These are phyloP conservation scores for Colletotrichum liriopes DNA, from an alignment of 2,329 filamentous ascomycete species.

Conservation along the genomic window DNA sequence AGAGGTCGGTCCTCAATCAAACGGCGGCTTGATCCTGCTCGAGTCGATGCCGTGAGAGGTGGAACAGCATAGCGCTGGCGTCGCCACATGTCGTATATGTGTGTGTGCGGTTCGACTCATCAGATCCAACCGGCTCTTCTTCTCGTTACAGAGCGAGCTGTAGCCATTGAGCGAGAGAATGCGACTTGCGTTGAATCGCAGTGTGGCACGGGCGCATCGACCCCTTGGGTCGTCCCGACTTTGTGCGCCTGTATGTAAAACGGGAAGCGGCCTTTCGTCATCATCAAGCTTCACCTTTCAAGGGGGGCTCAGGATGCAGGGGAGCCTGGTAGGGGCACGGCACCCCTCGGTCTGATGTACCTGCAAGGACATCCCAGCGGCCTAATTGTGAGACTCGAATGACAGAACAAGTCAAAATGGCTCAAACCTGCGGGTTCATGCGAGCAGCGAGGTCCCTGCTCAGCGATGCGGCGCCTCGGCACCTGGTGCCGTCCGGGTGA, in stretches of 20 bases:
- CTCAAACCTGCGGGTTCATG: constrained; percentile 33
- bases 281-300: constrained; percentile 18
- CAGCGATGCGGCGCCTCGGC: neutral
- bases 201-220: neutral
- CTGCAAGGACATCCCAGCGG: constrained; percentile 10
- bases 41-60: neutral
- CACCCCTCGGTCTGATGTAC: constrained; percentile 25
- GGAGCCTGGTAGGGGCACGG: constrained; percentile 6
- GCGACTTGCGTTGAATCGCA: neutral
- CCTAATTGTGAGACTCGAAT: constrained; percentile 35
- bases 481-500: neutral
- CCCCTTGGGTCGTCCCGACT: constrained; percentile 28
- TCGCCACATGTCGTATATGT: neutral
- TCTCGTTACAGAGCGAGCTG: neutral
- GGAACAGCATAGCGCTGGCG: constrained; percentile 7
- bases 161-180: neutral
- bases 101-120: constrained; percentile 7
- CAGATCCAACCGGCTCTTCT: neutral
- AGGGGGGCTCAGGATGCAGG: constrained; percentile 16
- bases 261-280: constrained; percentile 31
- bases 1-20: neutral
- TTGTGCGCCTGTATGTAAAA: constrained; percentile 28
- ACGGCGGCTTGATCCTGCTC: constrained; percentile 10
- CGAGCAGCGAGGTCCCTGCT: constrained; percentile 29
- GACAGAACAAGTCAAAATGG: constrained; percentile 24